A percentile compares a stretch with the other conserved stretches of the same genome.
phyloP scores from a whole-genome alignment of 169 alveolate genomes.

The Cryptosporidium tyzzeri region DNA sequence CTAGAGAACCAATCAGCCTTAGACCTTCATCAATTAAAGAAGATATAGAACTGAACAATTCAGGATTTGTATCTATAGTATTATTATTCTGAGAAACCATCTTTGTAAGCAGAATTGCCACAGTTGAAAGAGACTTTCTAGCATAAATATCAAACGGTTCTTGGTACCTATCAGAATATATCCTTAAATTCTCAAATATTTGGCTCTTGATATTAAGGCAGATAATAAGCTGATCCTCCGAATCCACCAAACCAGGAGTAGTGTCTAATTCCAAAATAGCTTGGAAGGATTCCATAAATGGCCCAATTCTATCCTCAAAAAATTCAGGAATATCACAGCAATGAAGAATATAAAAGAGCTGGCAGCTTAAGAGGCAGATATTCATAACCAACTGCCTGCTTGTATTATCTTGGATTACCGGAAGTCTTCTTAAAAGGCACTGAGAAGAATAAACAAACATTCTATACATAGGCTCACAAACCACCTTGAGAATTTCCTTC shows the following conservation, averaged over 20 bases:
- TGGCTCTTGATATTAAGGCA: slow-evolving; percentile 46
- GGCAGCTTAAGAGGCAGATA: slow-evolving; percentile 54
- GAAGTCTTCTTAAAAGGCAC: slow-evolving; percentile 28
- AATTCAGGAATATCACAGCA: slow-evolving; percentile 74
- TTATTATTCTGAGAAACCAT: slow-evolving; percentile 17
- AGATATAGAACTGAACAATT: slow-evolving; percentile 32
- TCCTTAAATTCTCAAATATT: slow-evolving; percentile 57
- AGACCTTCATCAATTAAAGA: slow-evolving; percentile 63
- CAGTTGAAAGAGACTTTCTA: slow-evolving; percentile 61
- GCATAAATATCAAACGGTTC: slow-evolving; percentile 71
- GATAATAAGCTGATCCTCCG: slow-evolving; percentile 13
- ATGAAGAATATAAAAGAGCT: slow-evolving; percentile 68
- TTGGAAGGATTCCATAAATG: slow-evolving; percentile 68
- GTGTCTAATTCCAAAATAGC: slow-evolving; percentile 47
- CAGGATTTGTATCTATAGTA: slow-evolving; percentile 7
- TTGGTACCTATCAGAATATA: slow-evolving; percentile 71
- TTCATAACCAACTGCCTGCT: slow-evolving; percentile 16
- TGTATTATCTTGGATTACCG: slow-evolving; percentile 17
- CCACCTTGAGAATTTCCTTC: slow-evolving; percentile 44
- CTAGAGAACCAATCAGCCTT: slow-evolving; percentile 59
- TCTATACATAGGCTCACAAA: slow-evolving; percentile 67
- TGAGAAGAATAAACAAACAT: slow-evolving; percentile 64
- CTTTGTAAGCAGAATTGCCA: slow-evolving; percentile 51
- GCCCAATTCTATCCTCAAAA: slow-evolving; percentile 53
- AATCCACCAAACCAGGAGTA: slow-evolving; percentile 14